Evolutionary conservation across 164 flowering plant genomes (phyloP).

Genomic region (Vitis cinerea): DNA sequence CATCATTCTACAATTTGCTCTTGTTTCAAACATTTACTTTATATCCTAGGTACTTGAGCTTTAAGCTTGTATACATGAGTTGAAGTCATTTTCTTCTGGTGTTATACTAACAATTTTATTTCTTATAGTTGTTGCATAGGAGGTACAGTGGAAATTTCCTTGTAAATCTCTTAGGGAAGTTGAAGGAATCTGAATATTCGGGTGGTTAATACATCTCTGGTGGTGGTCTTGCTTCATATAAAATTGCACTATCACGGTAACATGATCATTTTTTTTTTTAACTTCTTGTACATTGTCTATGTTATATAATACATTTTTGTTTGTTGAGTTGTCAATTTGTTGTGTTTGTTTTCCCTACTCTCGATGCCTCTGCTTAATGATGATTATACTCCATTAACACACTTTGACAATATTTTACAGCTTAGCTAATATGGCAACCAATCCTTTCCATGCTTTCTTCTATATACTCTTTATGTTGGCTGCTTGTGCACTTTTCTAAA

Average conservation of each 20-base stretch:
- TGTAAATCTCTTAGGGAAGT: conserved; percentile 61
- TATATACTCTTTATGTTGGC: conserved; percentile 76
- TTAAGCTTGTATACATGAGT: background rate
- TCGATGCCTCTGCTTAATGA: background rate
- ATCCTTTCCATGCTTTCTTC: conserved; percentile 76
- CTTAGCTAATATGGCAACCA: conserved; percentile 69
- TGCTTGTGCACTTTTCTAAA: conserved; percentile 83
- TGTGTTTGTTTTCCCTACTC: background rate
- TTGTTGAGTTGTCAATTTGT: background rate
- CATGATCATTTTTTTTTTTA: background rate
- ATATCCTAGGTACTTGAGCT: conserved; percentile 61
- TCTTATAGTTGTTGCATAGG: conserved; percentile 51
- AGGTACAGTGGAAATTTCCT: conserved; percentile 64
- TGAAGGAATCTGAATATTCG: conserved; percentile 74
- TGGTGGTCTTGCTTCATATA: conserved; percentile 70
- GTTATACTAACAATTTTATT: too few species aligned
- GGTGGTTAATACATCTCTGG: conserved; percentile 62
- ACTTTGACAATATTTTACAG: conserved; percentile 34
- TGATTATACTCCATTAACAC: background rate
- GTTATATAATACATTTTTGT: background rate
- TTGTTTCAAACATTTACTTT: conserved; percentile 73
- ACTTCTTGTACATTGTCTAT: background rate
- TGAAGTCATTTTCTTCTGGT: background rate
- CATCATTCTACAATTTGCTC: conserved; percentile 77
- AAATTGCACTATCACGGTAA: conserved; percentile 68